Base-by-base conservation (phyloP, 2,329 filamentous ascomycete species). In the Microcyclosporella mali region DNA sequence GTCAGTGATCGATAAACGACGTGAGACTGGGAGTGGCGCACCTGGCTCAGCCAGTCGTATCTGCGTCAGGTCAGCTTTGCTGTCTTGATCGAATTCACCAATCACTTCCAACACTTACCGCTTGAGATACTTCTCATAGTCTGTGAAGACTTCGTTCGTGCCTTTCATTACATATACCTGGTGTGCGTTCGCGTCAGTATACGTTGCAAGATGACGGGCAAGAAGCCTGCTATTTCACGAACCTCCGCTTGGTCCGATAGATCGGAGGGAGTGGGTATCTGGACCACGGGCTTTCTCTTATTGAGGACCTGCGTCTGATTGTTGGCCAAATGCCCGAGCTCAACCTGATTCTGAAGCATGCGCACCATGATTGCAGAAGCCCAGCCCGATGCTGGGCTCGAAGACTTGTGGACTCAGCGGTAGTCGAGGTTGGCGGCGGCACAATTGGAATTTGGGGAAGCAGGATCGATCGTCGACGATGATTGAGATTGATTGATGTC, bases 41-140 rank as follows among this genome's bases (percentile, higher is more conserved):
- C 86, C 78, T 94, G 87, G 56, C 85, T 88, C 64, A 95, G 95
- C 62, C 94, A 95, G 64, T 95, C 89, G 76, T 89, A 83, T 46
- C 88, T 94, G 56, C 19, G 33, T 15, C 19, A 27, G 9, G 34
- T 49, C 45, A 53, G 48, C 21, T 25, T 4, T 25, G 9, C 21
- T 25, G 21, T 25, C 9, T 25, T 25, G 6, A 25, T 6, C 45
- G 9, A 41, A 35, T 27, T 29, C 34, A 21, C 11, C 30, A 4
- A 37, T 36, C 39, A 17, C 14, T 15, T 14, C 9, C 8, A 35
- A 34, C 50, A 61, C 82, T 64, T 73, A 90, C 87, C 89, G 81
- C 56, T 78, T 76, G 28, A 95, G 69, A 67, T 94, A 98, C 32
- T 84, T 81, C 59, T 95, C 89, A 65, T 97, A 97, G 38, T 82